Conservation (phyloP, 345 rosid genomes). For the Camelina sativa region DNA sequence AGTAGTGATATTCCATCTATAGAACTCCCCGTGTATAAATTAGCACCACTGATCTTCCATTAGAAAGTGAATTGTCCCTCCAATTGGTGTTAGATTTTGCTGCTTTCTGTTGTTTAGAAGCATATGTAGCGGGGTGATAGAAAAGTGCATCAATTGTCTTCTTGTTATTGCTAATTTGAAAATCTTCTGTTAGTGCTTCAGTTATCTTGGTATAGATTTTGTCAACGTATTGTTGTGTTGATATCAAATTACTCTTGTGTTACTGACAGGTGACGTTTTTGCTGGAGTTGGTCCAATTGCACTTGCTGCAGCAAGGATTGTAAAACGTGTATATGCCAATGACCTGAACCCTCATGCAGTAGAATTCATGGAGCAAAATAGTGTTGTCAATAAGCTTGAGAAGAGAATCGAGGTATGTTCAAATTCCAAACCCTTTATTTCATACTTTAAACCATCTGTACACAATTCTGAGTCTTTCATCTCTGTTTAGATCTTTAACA, state of each 20-base stretch:
- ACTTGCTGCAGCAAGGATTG: slow-evolving; percentile 80
- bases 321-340: slow-evolving; percentile 85
- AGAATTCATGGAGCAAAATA: slow-evolving; percentile 75
- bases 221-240: neutral
- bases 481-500: slow-evolving; percentile 67
- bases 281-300: slow-evolving; percentile 87
- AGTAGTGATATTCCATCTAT: slow-evolving; percentile 13
- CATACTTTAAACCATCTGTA: neutral
- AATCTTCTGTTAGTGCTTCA: neutral
- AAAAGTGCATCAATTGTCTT: no score
- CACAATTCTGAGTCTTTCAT: slow-evolving; percentile 23
- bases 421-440: neutral
- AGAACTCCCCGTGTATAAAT: slow-evolving; percentile 2
- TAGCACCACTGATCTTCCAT: neutral
- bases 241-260: slow-evolving; percentile 20
- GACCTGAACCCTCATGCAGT: slow-evolving; percentile 87
- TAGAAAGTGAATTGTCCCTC: slow-evolving; percentile 13
- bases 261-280: slow-evolving; percentile 78
- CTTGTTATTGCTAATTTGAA: slow-evolving; percentile 1
- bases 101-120: slow-evolving; percentile 15
- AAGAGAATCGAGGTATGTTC: slow-evolving; percentile 64
- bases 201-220: neutral
- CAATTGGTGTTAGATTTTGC: slow-evolving; percentile 6
- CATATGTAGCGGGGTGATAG: neutral
- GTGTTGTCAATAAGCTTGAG: slow-evolving; percentile 78